Conservation (phyloP, 2,329 filamentous ascomycete species). For the Mycosphaerelloides madeirae region DNA sequence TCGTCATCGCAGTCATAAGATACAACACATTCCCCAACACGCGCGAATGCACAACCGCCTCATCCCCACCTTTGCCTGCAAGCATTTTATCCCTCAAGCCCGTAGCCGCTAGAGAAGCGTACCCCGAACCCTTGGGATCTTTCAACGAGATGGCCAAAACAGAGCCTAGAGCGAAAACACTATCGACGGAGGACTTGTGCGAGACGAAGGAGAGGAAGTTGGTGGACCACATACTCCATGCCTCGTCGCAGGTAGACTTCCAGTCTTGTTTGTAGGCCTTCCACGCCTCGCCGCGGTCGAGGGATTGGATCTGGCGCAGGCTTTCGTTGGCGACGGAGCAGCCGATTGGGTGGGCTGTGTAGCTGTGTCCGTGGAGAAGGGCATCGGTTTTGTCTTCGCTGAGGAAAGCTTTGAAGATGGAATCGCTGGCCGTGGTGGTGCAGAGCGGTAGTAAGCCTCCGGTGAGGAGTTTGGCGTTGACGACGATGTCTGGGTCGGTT, state of each 20-base stretch:
- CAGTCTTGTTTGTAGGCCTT: conserved; percentile 50
- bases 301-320: conserved; percentile 53
- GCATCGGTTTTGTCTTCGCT: conserved; percentile 72
- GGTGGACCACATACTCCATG: conserved; percentile 69
- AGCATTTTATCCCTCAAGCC: conserved; percentile 50
- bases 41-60: conserved; percentile 52
- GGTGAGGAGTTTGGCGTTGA: conserved; percentile 79
- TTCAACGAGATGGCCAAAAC: conserved; percentile 63
- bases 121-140: conserved; percentile 48
- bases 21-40: conserved; percentile 59
- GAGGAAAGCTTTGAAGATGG: conserved; percentile 67
- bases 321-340: conserved; percentile 72
- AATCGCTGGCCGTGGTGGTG: conserved; percentile 67
- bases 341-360: conserved; percentile 77
- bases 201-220: conserved; percentile 58
- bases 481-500: conserved; percentile 66
- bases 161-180: conserved; percentile 68
- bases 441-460: conserved; percentile 75
- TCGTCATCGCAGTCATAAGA: conserved; percentile 55
- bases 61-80: conserved; percentile 29
- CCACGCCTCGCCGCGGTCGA: conserved; percentile 58
- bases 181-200: conserved; percentile 51
- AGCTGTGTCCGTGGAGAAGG: conserved; percentile 77
- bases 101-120: conserved; percentile 53
- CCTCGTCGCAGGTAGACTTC: conserved; percentile 22